Base-by-base conservation (phyloP, 208 protist genomes). In the Leishmania tropica region DNA sequence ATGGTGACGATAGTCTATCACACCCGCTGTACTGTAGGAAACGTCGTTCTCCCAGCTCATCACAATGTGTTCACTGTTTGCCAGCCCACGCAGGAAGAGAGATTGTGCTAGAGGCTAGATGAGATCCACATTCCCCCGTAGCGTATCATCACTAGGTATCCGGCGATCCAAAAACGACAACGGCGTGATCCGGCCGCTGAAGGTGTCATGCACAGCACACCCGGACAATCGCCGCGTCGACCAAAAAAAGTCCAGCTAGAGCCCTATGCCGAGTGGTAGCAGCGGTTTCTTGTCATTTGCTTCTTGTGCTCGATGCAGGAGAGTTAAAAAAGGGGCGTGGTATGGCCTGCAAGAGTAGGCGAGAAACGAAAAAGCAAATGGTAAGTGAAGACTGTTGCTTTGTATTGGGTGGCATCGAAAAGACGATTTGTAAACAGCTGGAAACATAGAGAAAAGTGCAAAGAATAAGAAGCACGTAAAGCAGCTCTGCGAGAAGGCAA, bases 181-280 rank as follows among this genome's bases (percentile, higher is more conserved):
- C 76, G 1, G 67, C 56, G 79, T 78, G 84, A 6, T 79, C 76
- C 2, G 58, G 68, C 13, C 74, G 80, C 76, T 81, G 85, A 53
- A 83, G 75, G 56, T 80, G 77, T 68, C 82, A 86, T 24, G 85
- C 70, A 15, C 65, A 81, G 58, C 64, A 86, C 42, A 88, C 85
- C 13, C 79, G 71, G 1, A 83, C 72, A 82, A 86, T 85, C 2
- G 78, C 81, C 5, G 72, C 68, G 10, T 79, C 78, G n/a, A 86
- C 1, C 10, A 71, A 58, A 1, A 74, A 60, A 5, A 31, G 56
- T 0, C 37, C 64, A 62, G 13, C n/a, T 3, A 40, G n/a, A 19
- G 11, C 6, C 40, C 45, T 74, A 31, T 31, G 40, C 40, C 0
- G 42, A 51, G 40, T 48, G 17, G 42, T 5, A 15, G 42, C 1